Evolutionary conservation across 495 filamentous ascomycete species (phyloP).

Genomic region (Aspergillus sparsus): DNA sequence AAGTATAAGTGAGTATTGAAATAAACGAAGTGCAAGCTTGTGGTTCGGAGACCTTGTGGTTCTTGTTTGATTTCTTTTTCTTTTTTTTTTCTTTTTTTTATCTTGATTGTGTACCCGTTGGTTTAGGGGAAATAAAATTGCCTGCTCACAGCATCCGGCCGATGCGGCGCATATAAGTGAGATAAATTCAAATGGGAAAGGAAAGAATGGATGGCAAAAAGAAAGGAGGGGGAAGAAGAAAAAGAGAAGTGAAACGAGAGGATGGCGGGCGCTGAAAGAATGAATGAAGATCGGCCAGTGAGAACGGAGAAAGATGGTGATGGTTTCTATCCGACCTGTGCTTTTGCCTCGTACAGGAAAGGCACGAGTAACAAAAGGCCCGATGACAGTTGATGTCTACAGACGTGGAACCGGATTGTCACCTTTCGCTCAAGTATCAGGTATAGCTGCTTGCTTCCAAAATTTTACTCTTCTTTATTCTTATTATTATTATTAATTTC

Average conservation of each 20-base stretch:
- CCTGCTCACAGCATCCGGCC: constrained; percentile 49
- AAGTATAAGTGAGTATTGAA: constrained; percentile 6
- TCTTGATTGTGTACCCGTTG: constrained; percentile 17
- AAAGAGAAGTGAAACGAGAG: constrained; percentile 23
- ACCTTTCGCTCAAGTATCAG: not conserved
- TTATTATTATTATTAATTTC: constrained; percentile 3
- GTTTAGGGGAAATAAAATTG: constrained; percentile 28
- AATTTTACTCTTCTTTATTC: not conserved
- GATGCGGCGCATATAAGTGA: constrained; percentile 42
- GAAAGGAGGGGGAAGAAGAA: constrained; percentile 18
- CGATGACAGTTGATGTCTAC: constrained; percentile 10
- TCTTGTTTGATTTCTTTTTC: constrained; percentile 18
- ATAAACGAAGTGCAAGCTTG: constrained; percentile 6
- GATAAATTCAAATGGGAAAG: constrained; percentile 24
- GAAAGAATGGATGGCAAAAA: constrained; percentile 23
- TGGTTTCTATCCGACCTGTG: constrained; percentile 15
- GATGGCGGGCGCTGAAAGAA: constrained; percentile 21
- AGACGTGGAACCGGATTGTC: constrained; percentile 5
- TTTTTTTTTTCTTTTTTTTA: constrained; percentile 24
- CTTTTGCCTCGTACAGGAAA: constrained; percentile 14
- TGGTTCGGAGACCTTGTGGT: constrained; percentile 8
- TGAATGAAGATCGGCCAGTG: constrained; percentile 31
- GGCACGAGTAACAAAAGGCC: constrained; percentile 10
- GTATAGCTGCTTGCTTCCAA: not conserved
- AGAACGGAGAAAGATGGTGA: constrained; percentile 17